Base-by-base conservation (phyloP, 192 early-diverging fungal genomes). In the Umbelopsis sp. region DNA sequence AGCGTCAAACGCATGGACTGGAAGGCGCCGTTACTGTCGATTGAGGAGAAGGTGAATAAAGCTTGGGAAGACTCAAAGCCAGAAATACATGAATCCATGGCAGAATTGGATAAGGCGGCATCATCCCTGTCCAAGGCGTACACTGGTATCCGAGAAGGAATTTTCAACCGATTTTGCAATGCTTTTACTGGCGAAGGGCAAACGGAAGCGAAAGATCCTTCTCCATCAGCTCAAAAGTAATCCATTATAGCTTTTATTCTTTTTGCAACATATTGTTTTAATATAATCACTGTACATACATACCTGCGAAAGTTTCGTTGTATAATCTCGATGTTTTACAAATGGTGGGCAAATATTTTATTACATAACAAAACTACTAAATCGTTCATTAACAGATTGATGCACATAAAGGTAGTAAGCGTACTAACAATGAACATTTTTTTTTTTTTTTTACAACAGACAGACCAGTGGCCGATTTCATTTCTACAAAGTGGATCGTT, bases 101-200 rank as follows among this genome's bases (percentile, higher is more conserved):
- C 31, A 34, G 56, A 62, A 62, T 20, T 62, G 14, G 56, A 62
- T 62, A 22, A 26, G 8, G 56, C 56, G 17, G 56, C 56, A 20
- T 29, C 29, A 29, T 62, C 56, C 16, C n/a, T 62, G 2, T 22
- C 29, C 4, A 62, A 62, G 20, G 56, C 56, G 34, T 62, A 62
- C 17, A 34, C 56, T 62, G 56, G 56, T 20, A 62, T 62, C 8
- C 56, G 56, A 11, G 56, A 62, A 29, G 56, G 56, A 4, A 62
- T 62, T 26, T 31, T 32, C 26, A 34, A 7, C 29, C 24, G 56
- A 20, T 20, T 62, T 6, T 62, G 56, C 29, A 32, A 62, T 32
- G 26, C 56, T 5, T 62, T 62, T 12, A 17, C 29, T 4, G 20
- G 26, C 11, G 29, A 62, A 29, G n/a, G 34, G 4, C 20, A 26